Evolutionary conservation across 2,329 filamentous ascomycete species (phyloP).

Genomic region (Beauveria asiatica): DNA sequence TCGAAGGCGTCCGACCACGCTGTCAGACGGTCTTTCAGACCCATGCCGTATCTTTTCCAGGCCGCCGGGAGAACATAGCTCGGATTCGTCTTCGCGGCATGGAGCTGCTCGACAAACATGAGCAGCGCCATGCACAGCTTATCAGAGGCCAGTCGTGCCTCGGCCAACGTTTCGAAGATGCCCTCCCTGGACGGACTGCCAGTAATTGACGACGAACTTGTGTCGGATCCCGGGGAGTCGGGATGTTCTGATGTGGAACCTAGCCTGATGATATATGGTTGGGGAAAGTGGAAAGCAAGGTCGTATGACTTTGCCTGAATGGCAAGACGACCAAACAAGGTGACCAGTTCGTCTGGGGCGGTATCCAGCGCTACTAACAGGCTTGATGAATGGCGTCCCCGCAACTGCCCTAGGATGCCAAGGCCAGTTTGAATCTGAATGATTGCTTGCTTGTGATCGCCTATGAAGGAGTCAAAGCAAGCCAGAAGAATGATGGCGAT

Average conservation of each 20-base stretch:
- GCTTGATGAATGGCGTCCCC: slow-evolving; percentile 26
- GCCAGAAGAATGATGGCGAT: slow-evolving; percentile 58
- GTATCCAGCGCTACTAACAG: not conserved
- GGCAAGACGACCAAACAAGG: slow-evolving; percentile 55
- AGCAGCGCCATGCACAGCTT: slow-evolving; percentile 47
- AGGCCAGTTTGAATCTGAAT: slow-evolving; percentile 52
- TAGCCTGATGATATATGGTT: slow-evolving; percentile 49
- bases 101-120: slow-evolving; percentile 48
- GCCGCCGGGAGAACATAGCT: slow-evolving; percentile 44
- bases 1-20: slow-evolving; percentile 50
- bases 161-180: slow-evolving; percentile 40
- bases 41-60: slow-evolving; percentile 37
- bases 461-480: slow-evolving; percentile 61
- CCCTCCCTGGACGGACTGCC: slow-evolving; percentile 16
- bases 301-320: slow-evolving; percentile 61
- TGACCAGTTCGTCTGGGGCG: slow-evolving; percentile 46
- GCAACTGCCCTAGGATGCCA: slow-evolving; percentile 43
- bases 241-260: slow-evolving; percentile 20
- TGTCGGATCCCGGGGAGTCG: slow-evolving; percentile 34
- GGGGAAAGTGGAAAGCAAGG: slow-evolving; percentile 59
- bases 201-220: slow-evolving; percentile 30
- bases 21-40: slow-evolving; percentile 42
- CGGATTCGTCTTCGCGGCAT: slow-evolving; percentile 38
- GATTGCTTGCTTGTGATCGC: slow-evolving; percentile 54
- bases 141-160: slow-evolving; percentile 50